A percentile compares a stretch with the other conserved stretches of the same genome.
These are phyloP conservation scores for Boletus insuetus DNA, from an alignment of 768 basidiomycete genomes.

Conservation along the genomic window DNA sequence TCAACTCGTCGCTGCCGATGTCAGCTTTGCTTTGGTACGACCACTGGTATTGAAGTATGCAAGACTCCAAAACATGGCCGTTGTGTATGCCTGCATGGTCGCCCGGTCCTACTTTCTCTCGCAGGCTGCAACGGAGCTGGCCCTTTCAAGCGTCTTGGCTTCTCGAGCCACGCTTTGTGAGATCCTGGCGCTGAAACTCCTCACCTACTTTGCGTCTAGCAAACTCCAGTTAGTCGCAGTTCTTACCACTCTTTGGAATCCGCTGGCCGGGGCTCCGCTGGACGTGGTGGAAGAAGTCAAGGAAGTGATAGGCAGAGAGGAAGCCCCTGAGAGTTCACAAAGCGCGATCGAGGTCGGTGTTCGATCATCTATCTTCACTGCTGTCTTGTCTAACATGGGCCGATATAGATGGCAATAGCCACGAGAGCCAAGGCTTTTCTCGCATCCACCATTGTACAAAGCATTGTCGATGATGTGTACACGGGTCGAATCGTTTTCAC, in stretches of 20 bases:
- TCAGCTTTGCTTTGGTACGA: constrained; percentile 77
- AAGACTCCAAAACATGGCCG: constrained; percentile 67
- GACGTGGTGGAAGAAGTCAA: constrained; percentile 70
- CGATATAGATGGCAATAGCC: constrained; percentile 77
- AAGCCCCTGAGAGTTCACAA: constrained; percentile 59
- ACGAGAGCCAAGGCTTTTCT: constrained; percentile 84
- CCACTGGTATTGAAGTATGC: constrained; percentile 81
- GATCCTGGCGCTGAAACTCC: constrained; percentile 84
- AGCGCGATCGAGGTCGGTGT: constrained; percentile 80
- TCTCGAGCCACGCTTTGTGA: constrained; percentile 81
- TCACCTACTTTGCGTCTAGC: constrained; percentile 68
- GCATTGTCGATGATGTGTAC: constrained; percentile 85
- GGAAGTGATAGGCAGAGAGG: constrained; percentile 51
- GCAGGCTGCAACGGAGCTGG: constrained; percentile 66
- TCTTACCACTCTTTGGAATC: constrained; percentile 81
- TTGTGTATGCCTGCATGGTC: constrained; percentile 75
- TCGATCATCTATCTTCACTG: not conserved
- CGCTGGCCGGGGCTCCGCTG: constrained; percentile 70
- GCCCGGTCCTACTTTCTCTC: constrained; percentile 76
- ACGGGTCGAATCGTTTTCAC: constrained; percentile 74
- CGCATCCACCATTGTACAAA: constrained; percentile 79
- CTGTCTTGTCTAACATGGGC: not conserved
- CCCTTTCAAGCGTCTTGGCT: constrained; percentile 70
- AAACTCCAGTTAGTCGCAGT: constrained; percentile 75
- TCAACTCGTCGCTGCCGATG: constrained; percentile 80